Conservation (phyloP, 2,329 filamentous ascomycete species). For the Aspergillus quadrilineatus region DNA sequence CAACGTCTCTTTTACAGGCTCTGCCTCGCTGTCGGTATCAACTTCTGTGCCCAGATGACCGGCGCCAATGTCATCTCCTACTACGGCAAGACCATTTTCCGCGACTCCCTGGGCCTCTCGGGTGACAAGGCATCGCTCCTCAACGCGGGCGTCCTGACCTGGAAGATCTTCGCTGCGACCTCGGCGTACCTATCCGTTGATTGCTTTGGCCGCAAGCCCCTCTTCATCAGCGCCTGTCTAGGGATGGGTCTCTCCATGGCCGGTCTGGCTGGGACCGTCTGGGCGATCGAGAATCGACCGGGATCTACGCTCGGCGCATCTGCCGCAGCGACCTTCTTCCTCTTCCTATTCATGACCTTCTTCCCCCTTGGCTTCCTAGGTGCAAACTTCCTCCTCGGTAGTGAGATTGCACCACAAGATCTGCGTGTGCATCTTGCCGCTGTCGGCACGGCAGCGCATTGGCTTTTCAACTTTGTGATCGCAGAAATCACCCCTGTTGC, state of each 20-base stretch:
- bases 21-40: constrained; percentile 48
- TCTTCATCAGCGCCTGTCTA: constrained; percentile 11
- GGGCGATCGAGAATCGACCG: neutral
- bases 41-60: constrained; percentile 46
- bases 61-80: constrained; percentile 40
- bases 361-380: constrained; percentile 5
- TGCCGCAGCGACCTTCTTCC: constrained; percentile 1
- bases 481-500: constrained; percentile 12
- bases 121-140: constrained; percentile 7
- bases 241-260: constrained; percentile 17
- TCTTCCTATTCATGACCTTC: constrained; percentile 11
- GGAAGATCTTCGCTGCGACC: constrained; percentile 14
- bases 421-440: constrained; percentile 3
- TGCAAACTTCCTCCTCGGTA: constrained; percentile 9
- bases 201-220: constrained; percentile 11
- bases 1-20: constrained; percentile 52
- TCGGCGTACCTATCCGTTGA: constrained; percentile 14
- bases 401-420: constrained; percentile 6
- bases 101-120: constrained; percentile 8
- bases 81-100: constrained; percentile 30
- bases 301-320: neutral
- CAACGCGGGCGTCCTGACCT: constrained; percentile 9
- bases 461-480: constrained; percentile 9
- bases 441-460: constrained; percentile 9
- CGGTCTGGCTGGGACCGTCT: constrained; percentile 11